These are phyloP conservation scores for Fraxinus platypoda DNA, from an alignment of 305 asterid species.

Conservation along the genomic window DNA sequence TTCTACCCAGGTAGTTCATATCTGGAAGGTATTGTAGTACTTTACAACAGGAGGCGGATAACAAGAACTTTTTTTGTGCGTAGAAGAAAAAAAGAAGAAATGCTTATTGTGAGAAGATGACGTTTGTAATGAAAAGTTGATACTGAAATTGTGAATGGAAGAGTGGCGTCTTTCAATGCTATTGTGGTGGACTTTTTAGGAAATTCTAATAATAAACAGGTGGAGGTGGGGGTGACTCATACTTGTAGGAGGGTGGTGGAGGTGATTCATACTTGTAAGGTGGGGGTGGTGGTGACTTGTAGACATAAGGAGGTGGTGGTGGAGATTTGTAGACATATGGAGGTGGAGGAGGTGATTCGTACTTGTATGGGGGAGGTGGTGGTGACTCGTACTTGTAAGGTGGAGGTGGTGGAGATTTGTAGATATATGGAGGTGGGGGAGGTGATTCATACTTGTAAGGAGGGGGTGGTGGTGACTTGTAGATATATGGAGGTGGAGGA, in stretches of 20 bases:
- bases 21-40: not conserved
- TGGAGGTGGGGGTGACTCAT: constrained; percentile 7
- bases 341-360: constrained; percentile 18
- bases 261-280: not conserved
- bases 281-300: constrained; percentile 6
- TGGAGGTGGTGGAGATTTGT: constrained; percentile 10
- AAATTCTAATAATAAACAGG: constrained; percentile 1
- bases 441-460: not conserved
- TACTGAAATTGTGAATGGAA: not conserved
- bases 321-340: not conserved
- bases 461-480: not conserved
- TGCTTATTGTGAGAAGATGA: not conserved
- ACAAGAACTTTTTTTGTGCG: constrained; percentile 8
- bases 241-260: not conserved
- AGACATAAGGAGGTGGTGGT: constrained; percentile 18
- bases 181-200: not conserved
- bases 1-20: not conserved
- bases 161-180: not conserved
- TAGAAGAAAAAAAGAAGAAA: not conserved
- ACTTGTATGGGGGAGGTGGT: not conserved
- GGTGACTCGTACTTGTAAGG: not conserved
- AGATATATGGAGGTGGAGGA: too few species aligned
- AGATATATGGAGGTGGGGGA: too few species aligned
- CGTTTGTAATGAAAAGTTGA: not conserved
- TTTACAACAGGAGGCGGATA: not conserved